Evolutionary conservation across 208 protist species (phyloP), one percentile per base, ranked within the genome.

Genomic region (Crithidia mellificae): DNA sequence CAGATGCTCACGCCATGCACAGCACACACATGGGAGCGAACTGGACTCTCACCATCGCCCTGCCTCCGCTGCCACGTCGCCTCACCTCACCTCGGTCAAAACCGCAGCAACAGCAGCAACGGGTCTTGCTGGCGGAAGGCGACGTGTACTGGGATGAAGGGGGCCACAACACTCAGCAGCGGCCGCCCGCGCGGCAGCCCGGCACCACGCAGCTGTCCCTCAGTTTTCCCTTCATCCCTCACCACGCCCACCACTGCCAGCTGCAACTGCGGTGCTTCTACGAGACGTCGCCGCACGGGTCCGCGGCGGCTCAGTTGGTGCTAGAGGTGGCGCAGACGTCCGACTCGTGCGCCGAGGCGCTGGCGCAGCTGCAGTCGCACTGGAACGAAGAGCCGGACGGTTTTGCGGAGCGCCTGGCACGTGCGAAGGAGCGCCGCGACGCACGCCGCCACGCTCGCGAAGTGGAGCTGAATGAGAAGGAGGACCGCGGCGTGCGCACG

Each of bases 111-210:
- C n/a, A n/a, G n/a, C n/a, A n/a, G n/a, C n/a, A n/a, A n/a, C n/a
- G n/a, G n/a, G n/a, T n/a, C n/a, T n/a, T 77, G 20, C 68, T 90
- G 8, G 84, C 84, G 9, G 56, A 59, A 29, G 84, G 84, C 34
- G 57, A 75, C 14, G 57, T 86, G 9, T 78, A 77, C 67, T 78
- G 79, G 73, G 84, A 90, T 27, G 84, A 87, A 39, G 84, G 84
- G 2, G 80, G 69, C 56, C 63, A 69, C 47, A 79, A 82, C 72
- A 68, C 53, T 36, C 72, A 78, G 47, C 47, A 67, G n/a, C 44
- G 51, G 5, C 63, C 76, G 7, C 72, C 72, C 0, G 34, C 59
- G 2, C 25, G 52, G 12, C 47, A 34, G 44, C 51, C 46, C 6
- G 44, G 54, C 0, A 6, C n/a, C 15, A 4, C 30, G 2, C 55